A percentile compares a stretch with the other conserved stretches of the same genome.
phyloP scores from a whole-genome alignment of 208 protist genomes.

The Acanthamoeba royreba region DNA sequence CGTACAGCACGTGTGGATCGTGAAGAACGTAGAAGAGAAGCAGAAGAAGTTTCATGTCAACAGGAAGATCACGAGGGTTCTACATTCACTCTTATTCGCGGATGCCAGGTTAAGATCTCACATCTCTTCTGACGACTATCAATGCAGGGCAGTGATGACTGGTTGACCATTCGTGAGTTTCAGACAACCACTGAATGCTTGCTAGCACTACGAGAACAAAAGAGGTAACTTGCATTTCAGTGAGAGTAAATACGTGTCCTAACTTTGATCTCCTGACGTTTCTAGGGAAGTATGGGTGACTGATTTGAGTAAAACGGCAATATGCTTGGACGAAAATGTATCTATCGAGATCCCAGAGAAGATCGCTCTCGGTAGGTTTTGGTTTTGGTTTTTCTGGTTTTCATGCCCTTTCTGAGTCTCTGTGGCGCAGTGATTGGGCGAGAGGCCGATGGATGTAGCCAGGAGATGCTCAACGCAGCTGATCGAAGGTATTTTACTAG shows the following conservation, averaged over 20 bases:
- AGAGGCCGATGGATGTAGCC: background rate
- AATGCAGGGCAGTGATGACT: background rate
- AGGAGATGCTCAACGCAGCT: background rate
- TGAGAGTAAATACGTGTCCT: too few relatives aligned
- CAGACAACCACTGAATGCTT: too few relatives aligned
- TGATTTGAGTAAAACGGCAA: too few relatives aligned
- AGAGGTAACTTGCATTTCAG: too few relatives aligned
- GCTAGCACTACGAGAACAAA: too few relatives aligned
- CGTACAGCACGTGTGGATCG: slow-evolving; percentile 27
- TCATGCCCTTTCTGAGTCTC: background rate
- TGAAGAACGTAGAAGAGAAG: background rate
- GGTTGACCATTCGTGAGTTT: too few relatives aligned
- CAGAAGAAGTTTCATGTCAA: slow-evolving; percentile 8
- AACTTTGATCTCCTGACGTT: too few relatives aligned
- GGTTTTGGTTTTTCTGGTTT: background rate
- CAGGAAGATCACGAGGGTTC: background rate
- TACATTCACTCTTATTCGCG: background rate
- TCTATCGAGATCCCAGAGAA: too few relatives aligned
- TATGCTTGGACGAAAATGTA: too few relatives aligned
- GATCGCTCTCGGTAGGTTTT: background rate
- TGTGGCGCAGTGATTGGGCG: background rate
- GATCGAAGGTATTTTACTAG: too few relatives aligned
- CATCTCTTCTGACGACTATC: background rate
- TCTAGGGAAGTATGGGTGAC: too few relatives aligned
- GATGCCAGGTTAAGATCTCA: too few relatives aligned